Evolutionary conservation across 257 asterid genomes (phyloP).

Genomic region (Gentiana macrophylla): DNA sequence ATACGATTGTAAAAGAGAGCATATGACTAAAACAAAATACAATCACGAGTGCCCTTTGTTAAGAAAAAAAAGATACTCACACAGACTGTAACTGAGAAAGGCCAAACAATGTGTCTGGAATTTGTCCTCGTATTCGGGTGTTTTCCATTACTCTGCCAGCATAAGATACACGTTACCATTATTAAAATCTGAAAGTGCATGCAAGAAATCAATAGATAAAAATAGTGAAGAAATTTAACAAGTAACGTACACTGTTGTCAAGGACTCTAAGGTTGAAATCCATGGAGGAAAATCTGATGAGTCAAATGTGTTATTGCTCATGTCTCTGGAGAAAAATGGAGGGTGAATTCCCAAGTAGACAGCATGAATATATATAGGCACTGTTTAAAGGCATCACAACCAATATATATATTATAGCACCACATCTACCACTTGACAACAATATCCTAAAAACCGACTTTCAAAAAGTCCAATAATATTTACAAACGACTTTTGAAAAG

Average conservation of each 20-base stretch:
- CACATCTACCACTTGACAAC: no score
- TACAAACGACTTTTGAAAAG: no score
- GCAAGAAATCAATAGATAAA: not conserved
- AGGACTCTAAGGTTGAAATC: constrained; percentile 16
- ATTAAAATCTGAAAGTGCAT: not conserved
- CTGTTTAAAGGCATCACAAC: no score
- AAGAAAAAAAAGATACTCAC: constrained; percentile 10
- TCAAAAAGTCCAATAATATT: no score
- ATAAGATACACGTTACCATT: not conserved
- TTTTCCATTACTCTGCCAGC: constrained; percentile 17
- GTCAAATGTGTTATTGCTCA: constrained; percentile 26
- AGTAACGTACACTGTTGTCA: constrained; percentile 22
- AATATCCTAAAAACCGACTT: no score
- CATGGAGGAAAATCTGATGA: constrained; percentile 19
- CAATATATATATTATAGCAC: no score
- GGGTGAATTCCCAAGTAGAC: not conserved
- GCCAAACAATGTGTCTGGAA: constrained; percentile 15
- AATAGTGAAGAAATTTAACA: not conserved
- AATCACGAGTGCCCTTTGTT: not conserved
- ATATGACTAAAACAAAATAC: no score
- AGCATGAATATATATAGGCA: not conserved
- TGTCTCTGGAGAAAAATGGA: not conserved
- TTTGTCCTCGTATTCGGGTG: constrained; percentile 15
- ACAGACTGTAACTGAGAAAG: constrained; percentile 18
- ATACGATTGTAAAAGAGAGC: not conserved